Base-by-base conservation (phyloP, 1,139 yeast species). In the Wickerhamomyces sp. region DNA sequence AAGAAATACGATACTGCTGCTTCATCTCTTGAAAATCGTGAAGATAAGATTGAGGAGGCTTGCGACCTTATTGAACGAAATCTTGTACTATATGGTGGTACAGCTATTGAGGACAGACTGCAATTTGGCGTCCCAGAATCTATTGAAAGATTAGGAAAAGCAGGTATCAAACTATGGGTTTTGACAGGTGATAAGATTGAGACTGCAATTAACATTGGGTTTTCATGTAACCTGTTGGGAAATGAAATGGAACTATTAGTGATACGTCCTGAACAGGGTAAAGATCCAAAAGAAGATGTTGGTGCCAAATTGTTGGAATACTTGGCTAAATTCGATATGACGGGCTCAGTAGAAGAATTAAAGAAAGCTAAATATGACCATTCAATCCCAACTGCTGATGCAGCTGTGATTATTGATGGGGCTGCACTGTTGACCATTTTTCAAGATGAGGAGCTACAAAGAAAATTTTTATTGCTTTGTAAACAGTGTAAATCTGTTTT, bases 71-170 rank as follows among this genome's bases (percentile, higher is more conserved):
- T 92, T 52, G 98, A 92, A 62, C 72, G 76, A 25, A 79, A 80
- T 28, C 68, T 92, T 53, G 68, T 68, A 13, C 67, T 92, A 45
- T 66, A 90, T 33, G 98, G 98, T 47, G 98, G 97, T 52, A 92
- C 98, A 28, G 98, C 97, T 16, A 92, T 92, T 62, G 98, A 92
- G 61, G 98, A 92, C 64, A 74, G 96, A 54, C 72, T 92, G 45
- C 98, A 92, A 65, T 87, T 82, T 44, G 97, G 97, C 60, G 98
- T 92, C 16, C 97, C 98, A 2, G 95, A 88, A 52, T 78, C 97
- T 5, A 92, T 92, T 60, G 82, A 88, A 9, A 65, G 84, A 34
- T 73, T 92, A 42, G 87, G 83, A 12, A 76, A 81, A 51, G 97
- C 97, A 7, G 98, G 98, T 55, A 86, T 92, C 51, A 92, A 92